Conservation (phyloP, 805 yeast genomes). For the Soucietia sequanensis region DNA sequence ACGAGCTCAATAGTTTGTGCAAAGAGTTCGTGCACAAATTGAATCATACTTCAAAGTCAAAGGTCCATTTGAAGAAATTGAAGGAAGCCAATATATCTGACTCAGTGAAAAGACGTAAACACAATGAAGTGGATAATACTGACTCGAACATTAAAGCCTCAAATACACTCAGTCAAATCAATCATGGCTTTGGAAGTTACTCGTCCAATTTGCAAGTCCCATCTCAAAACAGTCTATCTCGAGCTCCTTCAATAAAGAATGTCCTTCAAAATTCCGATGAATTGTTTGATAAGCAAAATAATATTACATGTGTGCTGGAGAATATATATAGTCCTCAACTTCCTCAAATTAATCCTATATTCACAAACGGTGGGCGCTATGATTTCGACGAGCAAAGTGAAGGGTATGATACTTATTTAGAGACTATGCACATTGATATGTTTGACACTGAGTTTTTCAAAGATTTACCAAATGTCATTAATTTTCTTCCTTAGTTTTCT, state of each 20-base stretch:
- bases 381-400: background rate
- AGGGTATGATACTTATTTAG: slow-evolving; percentile 22
- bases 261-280: slow-evolving; percentile 2
- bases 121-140: background rate
- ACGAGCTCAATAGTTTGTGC: slow-evolving; percentile 22
- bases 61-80: too few relatives aligned
- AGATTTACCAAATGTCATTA: slow-evolving; percentile 20
- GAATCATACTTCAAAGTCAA: slow-evolving; percentile 4
- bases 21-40: slow-evolving; percentile 20
- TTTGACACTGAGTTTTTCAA: slow-evolving; percentile 26
- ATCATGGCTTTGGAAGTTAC: background rate
- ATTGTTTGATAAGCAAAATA: background rate
- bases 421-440: slow-evolving; percentile 24
- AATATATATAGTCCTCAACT: background rate
- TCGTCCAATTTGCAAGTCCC: background rate
- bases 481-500: slow-evolving; percentile 8
- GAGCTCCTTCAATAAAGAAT: slow-evolving; percentile 9
- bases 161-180: too few relatives aligned
- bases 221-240: slow-evolving; percentile 1
- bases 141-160: too few relatives aligned
- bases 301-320: background rate
- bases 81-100: slow-evolving; percentile 1
- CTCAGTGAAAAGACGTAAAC: too few relatives aligned
- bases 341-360: background rate
- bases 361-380: background rate